phyloP scores from a whole-genome alignment of 1,284 basidiomycete species.

The Trichosporon sp. region DNA sequence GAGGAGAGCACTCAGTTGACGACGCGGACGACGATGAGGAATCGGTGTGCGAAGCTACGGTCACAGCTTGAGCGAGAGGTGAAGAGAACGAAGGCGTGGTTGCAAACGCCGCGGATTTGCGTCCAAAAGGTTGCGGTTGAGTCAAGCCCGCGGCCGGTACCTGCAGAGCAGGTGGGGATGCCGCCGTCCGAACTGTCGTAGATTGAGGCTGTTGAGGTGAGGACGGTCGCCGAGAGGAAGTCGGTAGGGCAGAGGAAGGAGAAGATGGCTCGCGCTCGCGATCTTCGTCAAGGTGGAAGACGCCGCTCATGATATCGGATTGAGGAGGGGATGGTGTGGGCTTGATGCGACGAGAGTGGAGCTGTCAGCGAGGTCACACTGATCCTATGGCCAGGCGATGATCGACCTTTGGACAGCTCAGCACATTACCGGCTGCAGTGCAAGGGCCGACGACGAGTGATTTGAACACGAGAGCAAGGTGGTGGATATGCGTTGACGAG shows the following conservation, averaged over 20 bases:
- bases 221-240: constrained; percentile 16
- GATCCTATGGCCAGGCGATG: neutral
- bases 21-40: constrained; percentile 38
- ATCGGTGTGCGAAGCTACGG: constrained; percentile 48
- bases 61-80: constrained; percentile 52
- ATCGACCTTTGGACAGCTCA: neutral
- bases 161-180: constrained; percentile 31
- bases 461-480: too few relatives aligned
- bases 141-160: constrained; percentile 35
- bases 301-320: constrained; percentile 28
- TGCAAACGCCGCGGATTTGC: constrained; percentile 49
- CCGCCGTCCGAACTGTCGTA: neutral
- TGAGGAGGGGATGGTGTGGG: too few relatives aligned
- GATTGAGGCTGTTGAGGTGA: constrained; percentile 17
- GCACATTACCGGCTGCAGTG: constrained; percentile 1
- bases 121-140: constrained; percentile 38
- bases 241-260: constrained; percentile 19
- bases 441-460: neutral
- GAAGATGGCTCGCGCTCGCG: constrained; percentile 38
- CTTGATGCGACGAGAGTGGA: neutral
- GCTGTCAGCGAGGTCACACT: neutral
- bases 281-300: constrained; percentile 53
- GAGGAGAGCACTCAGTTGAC: constrained; percentile 36
- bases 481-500: too few relatives aligned
- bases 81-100: constrained; percentile 55